phyloP scores from a whole-genome alignment of 345 rosid species.

The Reutealis trisperma region DNA sequence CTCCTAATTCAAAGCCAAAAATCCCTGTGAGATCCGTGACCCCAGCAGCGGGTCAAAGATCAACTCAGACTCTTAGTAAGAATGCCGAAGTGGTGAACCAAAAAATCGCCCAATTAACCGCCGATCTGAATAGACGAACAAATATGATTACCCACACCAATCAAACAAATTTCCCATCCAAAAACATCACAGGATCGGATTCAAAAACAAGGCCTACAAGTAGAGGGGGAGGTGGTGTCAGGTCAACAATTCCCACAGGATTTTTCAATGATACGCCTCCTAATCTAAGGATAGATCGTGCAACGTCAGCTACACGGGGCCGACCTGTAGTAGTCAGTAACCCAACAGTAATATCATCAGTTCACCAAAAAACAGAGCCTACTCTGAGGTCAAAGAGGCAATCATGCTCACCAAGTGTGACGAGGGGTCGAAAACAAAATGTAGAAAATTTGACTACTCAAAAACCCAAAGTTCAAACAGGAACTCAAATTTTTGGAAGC shows the following conservation, averaged over 20 bases:
- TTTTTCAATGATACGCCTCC: slow-evolving; percentile 41
- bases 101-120: slow-evolving; percentile 14
- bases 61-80: slow-evolving; percentile 21
- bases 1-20: slow-evolving; percentile 36
- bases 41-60: slow-evolving; percentile 22
- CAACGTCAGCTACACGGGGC: slow-evolving; percentile 42
- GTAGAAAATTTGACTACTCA: background rate
- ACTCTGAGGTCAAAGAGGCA: slow-evolving; percentile 34
- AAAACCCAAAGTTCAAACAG: slow-evolving; percentile 17
- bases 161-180: slow-evolving; percentile 19
- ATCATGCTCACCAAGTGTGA: slow-evolving; percentile 50
- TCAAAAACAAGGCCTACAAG: slow-evolving; percentile 29
- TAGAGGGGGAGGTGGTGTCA: slow-evolving; percentile 30
- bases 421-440: slow-evolving; percentile 39
- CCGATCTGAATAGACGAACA: slow-evolving; percentile 8
- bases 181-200: slow-evolving; percentile 20
- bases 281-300: slow-evolving; percentile 39
- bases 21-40: slow-evolving; percentile 29
- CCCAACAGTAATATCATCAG: background rate
- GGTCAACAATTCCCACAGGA: slow-evolving; percentile 34
- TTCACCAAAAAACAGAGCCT: slow-evolving; percentile 20
- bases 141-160: background rate
- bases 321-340: slow-evolving; percentile 25
- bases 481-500: slow-evolving; percentile 50
- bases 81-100: slow-evolving; percentile 12